phyloP scores from a whole-genome alignment of 768 basidiomycete genomes.

The Trametes maxima region DNA sequence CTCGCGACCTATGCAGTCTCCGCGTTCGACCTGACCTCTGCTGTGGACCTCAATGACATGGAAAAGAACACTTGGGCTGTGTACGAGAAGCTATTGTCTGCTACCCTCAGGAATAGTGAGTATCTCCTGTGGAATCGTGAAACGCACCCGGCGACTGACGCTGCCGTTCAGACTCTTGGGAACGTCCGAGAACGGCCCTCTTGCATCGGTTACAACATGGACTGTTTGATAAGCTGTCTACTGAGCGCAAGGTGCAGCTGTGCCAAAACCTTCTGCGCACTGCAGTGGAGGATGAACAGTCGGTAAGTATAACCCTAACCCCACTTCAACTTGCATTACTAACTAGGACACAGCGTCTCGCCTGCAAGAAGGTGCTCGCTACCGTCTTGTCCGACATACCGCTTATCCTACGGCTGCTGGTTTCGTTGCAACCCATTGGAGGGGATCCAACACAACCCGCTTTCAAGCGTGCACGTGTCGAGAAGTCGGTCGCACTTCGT shows the following conservation, averaged over 20 bases:
- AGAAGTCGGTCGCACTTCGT: conserved; percentile 45
- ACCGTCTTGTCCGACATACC: conserved; percentile 51
- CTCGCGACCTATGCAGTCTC: conserved; percentile 42
- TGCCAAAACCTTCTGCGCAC: conserved; percentile 59
- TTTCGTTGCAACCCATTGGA: conserved; percentile 48
- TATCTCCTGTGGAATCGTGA: neutral
- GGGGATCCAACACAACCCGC: conserved; percentile 48
- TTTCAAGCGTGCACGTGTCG: conserved; percentile 65
- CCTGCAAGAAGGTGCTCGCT: conserved; percentile 49
- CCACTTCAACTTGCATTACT: neutral
- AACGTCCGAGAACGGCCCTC: conserved; percentile 43
- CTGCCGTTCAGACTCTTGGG: conserved; percentile 40
- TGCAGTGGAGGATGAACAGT: conserved; percentile 48
- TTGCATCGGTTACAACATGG: conserved; percentile 51
- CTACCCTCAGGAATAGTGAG: conserved; percentile 51
- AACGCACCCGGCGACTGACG: too few relatives aligned
- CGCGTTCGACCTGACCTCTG: conserved; percentile 53
- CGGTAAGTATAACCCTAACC: conserved; percentile 42
- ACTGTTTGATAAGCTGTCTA: conserved; percentile 54
- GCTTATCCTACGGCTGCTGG: conserved; percentile 56
- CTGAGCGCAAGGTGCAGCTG: conserved; percentile 56
- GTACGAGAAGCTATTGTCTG: conserved; percentile 47
- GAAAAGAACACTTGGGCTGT: conserved; percentile 51
- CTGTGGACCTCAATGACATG: conserved; percentile 47
- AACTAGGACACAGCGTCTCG: conserved; percentile 14